Evolutionary conservation across 352 stramenopile species (phyloP), one percentile per base, ranked within the genome.

Genomic region (Globisporangium barbulae): DNA sequence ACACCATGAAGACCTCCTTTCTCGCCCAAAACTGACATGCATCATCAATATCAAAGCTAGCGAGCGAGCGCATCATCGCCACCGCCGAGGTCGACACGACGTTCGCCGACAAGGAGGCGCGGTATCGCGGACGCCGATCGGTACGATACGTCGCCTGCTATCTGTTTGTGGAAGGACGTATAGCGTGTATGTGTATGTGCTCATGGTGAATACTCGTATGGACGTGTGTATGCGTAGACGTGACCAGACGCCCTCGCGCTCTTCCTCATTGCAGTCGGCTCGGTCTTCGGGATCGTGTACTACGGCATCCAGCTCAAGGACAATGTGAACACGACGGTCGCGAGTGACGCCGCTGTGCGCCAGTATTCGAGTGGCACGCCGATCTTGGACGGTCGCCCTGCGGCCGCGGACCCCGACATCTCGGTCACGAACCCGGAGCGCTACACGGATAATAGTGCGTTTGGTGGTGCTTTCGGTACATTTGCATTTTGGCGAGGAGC

Each of bases 61-160:
- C n/a, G n/a, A n/a, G n/a, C 50, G 83, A 93, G 75, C 83, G 83
- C 50, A 93, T 93, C 69, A 89, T 93, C 69, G 83, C 83, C 7
- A 69, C 83, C 31, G 83, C 83, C 49, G 83, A 93, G 47, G 81
- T 93, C 19, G 83, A 90, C 72, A 90, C 83, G 49, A 91, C 81
- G 2, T 93, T 90, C 65, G 81, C 81, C 12, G 83, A 81, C 70
- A 90, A 90, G 73, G 90, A 90, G 57, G 74, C 71, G 50, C 75
- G 78, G 35, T 93, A 93, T 60, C 78, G 83, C 54, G 83, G 83
- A 12, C 81, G 83, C 44, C 79, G 81, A 17, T 87, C 83, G 52
- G 83, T 91, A 71, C 59, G 78, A 63, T 42, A 35, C 19, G n/a
- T 28, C 25, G 25, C 25, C 25, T 28, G 22, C 6, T 59, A 33